A percentile compares a stretch with the other conserved stretches of the same genome.
These are phyloP conservation scores for Coniochaeta hoffmannii DNA, from an alignment of 2,329 filamentous ascomycete species.

Conservation along the genomic window DNA sequence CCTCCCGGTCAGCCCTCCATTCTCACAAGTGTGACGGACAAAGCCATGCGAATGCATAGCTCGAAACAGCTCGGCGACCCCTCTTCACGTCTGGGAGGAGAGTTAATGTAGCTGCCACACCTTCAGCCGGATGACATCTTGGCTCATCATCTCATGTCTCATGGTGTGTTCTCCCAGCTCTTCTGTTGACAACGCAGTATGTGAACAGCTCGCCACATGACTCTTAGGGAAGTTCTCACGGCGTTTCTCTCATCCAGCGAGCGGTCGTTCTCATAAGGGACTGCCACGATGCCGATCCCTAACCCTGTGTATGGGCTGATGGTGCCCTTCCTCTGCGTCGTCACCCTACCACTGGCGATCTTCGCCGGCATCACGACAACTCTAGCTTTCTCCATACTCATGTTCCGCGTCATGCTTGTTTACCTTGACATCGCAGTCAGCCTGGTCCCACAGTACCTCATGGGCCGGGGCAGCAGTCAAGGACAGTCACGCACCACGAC, in stretches of 20 bases:
- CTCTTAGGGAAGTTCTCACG: not conserved
- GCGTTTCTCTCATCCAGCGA: no score
- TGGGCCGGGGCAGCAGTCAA: slow-evolving; percentile 23
- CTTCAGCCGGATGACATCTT: not conserved
- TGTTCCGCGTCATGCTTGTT: slow-evolving; percentile 51
- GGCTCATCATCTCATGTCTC: not conserved
- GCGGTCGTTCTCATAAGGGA: no score
- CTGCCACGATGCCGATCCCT: slow-evolving; percentile 39
- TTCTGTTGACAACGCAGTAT: not conserved
- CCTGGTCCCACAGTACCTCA: slow-evolving; percentile 48
- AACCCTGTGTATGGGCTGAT: slow-evolving; percentile 49
- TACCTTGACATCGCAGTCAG: slow-evolving; percentile 56
- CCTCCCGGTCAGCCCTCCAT: not conserved
- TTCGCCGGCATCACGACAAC: slow-evolving; percentile 57
- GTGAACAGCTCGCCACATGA: not conserved
- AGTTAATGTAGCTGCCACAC: slow-evolving; percentile 1
- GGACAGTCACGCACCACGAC: not conserved
- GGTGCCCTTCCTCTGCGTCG: slow-evolving; percentile 53
- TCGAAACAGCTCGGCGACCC: not conserved
- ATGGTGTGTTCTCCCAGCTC: not conserved
- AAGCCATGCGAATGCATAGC: not conserved
- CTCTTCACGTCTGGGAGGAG: not conserved
- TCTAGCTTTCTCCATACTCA: slow-evolving; percentile 53
- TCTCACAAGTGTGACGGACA: not conserved
- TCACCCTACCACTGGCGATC: slow-evolving; percentile 56